A percentile compares a stretch with the other conserved stretches of the same genome.
These are phyloP conservation scores for Marasmius fiardii DNA, from an alignment of 1,284 basidiomycete genomes.

Conservation along the genomic window DNA sequence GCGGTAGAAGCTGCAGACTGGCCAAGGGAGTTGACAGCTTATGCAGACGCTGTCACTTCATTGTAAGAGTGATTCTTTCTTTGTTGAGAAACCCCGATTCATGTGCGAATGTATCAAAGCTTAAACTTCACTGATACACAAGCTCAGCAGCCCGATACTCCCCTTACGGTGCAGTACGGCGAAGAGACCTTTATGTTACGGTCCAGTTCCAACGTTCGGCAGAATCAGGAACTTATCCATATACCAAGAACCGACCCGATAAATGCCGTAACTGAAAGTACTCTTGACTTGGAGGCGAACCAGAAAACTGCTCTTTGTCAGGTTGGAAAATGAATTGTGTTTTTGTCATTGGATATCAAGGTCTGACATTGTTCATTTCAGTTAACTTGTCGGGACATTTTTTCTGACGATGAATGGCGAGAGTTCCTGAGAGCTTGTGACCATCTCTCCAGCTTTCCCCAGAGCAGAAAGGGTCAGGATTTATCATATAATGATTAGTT, in stretches of 20 bases:
- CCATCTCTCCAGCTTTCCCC: constrained; percentile 28
- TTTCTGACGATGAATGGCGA: constrained; percentile 43
- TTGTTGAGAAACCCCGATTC: background rate
- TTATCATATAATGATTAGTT: background rate
- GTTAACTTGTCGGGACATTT: constrained; percentile 42
- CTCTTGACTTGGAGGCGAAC: constrained; percentile 53
- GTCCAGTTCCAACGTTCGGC: constrained; percentile 47
- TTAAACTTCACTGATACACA: constrained; percentile 28
- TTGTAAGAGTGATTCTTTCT: constrained; percentile 40
- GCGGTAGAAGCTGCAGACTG: constrained; percentile 26
- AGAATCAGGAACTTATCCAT: constrained; percentile 32
- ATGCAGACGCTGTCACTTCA: constrained; percentile 34
- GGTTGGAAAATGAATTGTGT: constrained; percentile 34
- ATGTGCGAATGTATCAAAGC: constrained; percentile 21
- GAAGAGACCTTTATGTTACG: constrained; percentile 47
- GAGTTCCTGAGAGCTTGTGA: constrained; percentile 55
- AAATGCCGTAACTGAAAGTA: constrained; percentile 36
- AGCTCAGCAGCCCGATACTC: constrained; percentile 46
- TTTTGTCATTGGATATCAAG: background rate
- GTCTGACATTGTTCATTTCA: constrained; percentile 22
- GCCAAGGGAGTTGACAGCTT: constrained; percentile 42
- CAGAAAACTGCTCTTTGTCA: constrained; percentile 51
- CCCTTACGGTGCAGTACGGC: constrained; percentile 39
- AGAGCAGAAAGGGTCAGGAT: background rate
- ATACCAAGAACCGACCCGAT: constrained; percentile 14